Base-by-base conservation (phyloP, 2,329 filamentous ascomycete species). In the Tolypocladium ophioglossoides region DNA sequence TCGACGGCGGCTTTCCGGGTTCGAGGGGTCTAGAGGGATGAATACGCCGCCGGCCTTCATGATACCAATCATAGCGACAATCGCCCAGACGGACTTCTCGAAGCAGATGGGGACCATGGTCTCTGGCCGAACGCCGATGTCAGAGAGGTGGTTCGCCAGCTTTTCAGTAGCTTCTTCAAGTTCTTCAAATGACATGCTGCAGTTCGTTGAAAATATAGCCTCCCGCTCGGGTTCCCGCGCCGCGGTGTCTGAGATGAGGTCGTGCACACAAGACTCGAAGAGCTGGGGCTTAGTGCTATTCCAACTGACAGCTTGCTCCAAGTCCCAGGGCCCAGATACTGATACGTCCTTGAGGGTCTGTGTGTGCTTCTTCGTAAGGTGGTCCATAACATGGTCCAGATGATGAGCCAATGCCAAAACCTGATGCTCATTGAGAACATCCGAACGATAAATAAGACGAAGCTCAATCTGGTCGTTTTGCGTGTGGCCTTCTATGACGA, bases 21-120 rank as follows among this genome's bases (percentile, higher is more conserved):
- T n/a, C n/a, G n/a, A n/a, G n/a, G n/a, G n/a, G n/a, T n/a, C n/a
- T n/a, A n/a, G n/a, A n/a, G n/a, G n/a, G n/a, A n/a, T n/a, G n/a
- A n/a, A n/a, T n/a, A n/a, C n/a, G n/a, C n/a, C 64, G 7, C 65
- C 66, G 4, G 62, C 57, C 40, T 65, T 64, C 27, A 66, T 55
- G 20, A 67, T 54, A 14, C 55, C 64, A 20, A 66, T 22, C 40
- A 63, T 58, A 2, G 60, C 55, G 1, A 65, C 55, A 2, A 58
- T 16, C 20, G 58, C 57, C 57, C 55, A 59, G 18, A 50, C 20
- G 16, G 54, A 62, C 55, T 64, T 58, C 41, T 57, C 57, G 9
- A 58, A 58, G 14, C 30, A 51, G 12, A 55, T 18, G 1, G 53
- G 52, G 2, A 58, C 51, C 3, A 49, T n/a, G 0, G 46, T 51